These are phyloP conservation scores for Penium margaritaceum DNA, from an alignment of 139 green algal species.

Conservation along the genomic window DNA sequence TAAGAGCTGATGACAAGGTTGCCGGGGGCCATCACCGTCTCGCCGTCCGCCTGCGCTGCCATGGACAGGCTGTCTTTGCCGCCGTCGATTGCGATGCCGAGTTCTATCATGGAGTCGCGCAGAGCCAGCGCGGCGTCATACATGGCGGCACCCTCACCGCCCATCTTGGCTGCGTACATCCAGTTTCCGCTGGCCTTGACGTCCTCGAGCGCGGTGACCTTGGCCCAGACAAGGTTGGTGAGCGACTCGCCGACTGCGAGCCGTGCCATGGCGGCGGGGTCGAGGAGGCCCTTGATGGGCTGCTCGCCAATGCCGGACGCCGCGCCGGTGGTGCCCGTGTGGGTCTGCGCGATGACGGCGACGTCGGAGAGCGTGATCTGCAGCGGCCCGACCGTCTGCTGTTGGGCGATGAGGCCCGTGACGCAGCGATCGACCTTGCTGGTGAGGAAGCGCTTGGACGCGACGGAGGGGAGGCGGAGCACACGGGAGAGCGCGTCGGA, in stretches of 20 bases:
- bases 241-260: slow-evolving; percentile 86
- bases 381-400: slow-evolving; percentile 92
- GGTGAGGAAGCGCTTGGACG: slow-evolving; percentile 71
- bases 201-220: slow-evolving; percentile 69
- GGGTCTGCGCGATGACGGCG: slow-evolving; percentile 68
- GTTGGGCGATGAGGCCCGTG: slow-evolving; percentile 86
- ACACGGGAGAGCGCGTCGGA: slow-evolving; percentile 64
- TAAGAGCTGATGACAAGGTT: slow-evolving; percentile 92
- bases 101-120: slow-evolving; percentile 70
- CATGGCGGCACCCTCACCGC: slow-evolving; percentile 84
- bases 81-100: slow-evolving; percentile 86
- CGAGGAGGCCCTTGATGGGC: slow-evolving; percentile 85
- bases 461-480: slow-evolving; percentile 81
- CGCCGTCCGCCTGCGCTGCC: slow-evolving; percentile 70
- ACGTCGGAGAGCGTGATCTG: slow-evolving; percentile 84
- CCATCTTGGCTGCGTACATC: slow-evolving; percentile 99
- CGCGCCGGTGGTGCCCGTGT: slow-evolving; percentile 60
- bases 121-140: slow-evolving; percentile 80
- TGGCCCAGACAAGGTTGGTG: slow-evolving; percentile 83
- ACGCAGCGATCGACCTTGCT: slow-evolving; percentile 67
- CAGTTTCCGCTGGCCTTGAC: slow-evolving; percentile 95
- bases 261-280: slow-evolving; percentile 85
- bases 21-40: slow-evolving; percentile 88
- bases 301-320: slow-evolving; percentile 92
- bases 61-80: slow-evolving; percentile 98